These are phyloP conservation scores for Nidularia pulvinata DNA, from an alignment of 768 basidiomycete species.

Conservation along the genomic window DNA sequence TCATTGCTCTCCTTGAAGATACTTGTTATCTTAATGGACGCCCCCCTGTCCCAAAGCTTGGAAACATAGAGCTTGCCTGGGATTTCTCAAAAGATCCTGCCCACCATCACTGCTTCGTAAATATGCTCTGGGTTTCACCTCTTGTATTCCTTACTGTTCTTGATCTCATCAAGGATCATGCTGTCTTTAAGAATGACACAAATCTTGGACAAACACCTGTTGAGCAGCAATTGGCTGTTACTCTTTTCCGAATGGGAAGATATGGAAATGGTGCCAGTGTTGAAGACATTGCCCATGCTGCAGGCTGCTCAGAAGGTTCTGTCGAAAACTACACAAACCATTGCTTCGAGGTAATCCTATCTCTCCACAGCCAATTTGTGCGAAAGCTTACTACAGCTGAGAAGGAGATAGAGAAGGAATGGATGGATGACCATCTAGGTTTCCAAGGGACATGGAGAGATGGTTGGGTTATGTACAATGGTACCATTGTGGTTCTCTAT, in stretches of 20 bases:
- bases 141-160: conserved; percentile 9
- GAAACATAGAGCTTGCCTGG: conserved; percentile 13
- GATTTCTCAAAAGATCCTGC: conserved; percentile 7
- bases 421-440: conserved; percentile 25
- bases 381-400: conserved; percentile 13
- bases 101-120: conserved; percentile 8
- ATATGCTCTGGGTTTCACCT: conserved; percentile 13
- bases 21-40: conserved; percentile 11
- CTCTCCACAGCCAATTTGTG: conserved; percentile 4
- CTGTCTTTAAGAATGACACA: conserved; percentile 15
- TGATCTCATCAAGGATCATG: conserved; percentile 7
- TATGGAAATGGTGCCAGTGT: conserved; percentile 16
- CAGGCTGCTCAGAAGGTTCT: conserved; percentile 12
- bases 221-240: conserved; percentile 17
- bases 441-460: conserved; percentile 24
- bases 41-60: conserved; percentile 9
- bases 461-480: conserved; percentile 27
- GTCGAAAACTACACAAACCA: conserved; percentile 5
- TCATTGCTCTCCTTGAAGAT: conserved; percentile 5
- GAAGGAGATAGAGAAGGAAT: conserved; percentile 26
- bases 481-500: conserved; percentile 20
- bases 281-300: conserved; percentile 14
- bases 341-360: conserved; percentile 5
- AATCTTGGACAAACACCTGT: conserved; percentile 15
- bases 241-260: conserved; percentile 16